Conservation (phyloP, 768 basidiomycete genomes). For the Psilocybe azurescens region DNA sequence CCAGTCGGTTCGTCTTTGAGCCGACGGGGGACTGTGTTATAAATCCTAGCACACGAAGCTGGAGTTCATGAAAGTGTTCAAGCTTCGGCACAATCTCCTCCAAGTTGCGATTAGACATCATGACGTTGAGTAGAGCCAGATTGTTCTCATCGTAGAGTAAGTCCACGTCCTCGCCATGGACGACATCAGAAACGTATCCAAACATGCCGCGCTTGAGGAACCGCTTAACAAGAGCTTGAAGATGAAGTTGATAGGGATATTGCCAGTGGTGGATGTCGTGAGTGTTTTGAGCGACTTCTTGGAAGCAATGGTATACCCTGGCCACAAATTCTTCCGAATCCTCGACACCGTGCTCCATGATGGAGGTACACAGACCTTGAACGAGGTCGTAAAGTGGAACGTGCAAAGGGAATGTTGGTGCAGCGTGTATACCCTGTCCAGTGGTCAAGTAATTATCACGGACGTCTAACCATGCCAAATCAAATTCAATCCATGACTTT, state of each 20-base stretch:
- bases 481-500: slow-evolving; percentile 16
- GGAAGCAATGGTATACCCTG: slow-evolving; percentile 14
- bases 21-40: background rate
- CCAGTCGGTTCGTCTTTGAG: slow-evolving; percentile 12
- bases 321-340: slow-evolving; percentile 12
- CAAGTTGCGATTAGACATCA: slow-evolving; percentile 14
- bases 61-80: slow-evolving; percentile 17
- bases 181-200: slow-evolving; percentile 14
- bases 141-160: slow-evolving; percentile 15
- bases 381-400: slow-evolving; percentile 17
- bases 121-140: slow-evolving; percentile 14
- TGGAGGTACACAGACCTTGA: slow-evolving; percentile 7
- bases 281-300: slow-evolving; percentile 14
- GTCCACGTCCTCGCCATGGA: slow-evolving; percentile 10
- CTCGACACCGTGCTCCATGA: slow-evolving; percentile 14
- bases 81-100: slow-evolving; percentile 12
- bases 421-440: slow-evolving; percentile 14
- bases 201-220: slow-evolving; percentile 12
- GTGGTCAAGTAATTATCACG: slow-evolving; percentile 18
- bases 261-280: slow-evolving; percentile 19
- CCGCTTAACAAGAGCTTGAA: slow-evolving; percentile 15
- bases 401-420: slow-evolving; percentile 14
- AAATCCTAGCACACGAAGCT: slow-evolving; percentile 13
- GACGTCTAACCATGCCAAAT: slow-evolving; percentile 16
- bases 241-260: slow-evolving; percentile 15